Percentiles rank a stretch among this genome's conserved stretches.
Evolutionary conservation across 2,329 filamentous ascomycete genomes (phyloP).

Genomic region (Bisporella sp.): DNA sequence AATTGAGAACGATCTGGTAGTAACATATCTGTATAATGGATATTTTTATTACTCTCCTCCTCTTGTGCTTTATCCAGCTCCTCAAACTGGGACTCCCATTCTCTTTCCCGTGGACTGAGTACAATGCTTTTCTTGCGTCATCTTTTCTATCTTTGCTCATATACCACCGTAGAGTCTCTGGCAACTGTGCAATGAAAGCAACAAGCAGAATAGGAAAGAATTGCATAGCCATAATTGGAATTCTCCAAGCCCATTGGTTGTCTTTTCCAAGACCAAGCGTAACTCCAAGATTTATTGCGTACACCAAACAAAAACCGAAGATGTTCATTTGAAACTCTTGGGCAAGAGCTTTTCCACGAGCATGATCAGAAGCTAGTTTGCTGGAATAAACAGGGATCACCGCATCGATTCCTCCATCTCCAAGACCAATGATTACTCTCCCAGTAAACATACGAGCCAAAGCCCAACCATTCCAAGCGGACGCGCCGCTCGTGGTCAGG

Average conservation of each 20-base stretch:
- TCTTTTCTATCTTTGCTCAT: constrained; percentile 42
- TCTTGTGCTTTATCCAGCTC: neutral
- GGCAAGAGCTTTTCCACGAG: constrained; percentile 49
- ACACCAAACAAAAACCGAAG: constrained; percentile 53
- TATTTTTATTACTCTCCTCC: neutral
- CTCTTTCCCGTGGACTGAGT: constrained; percentile 42
- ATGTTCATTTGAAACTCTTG: constrained; percentile 61
- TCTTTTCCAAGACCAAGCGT: constrained; percentile 46
- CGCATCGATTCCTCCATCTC: constrained; percentile 53
- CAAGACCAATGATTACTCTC: constrained; percentile 44
- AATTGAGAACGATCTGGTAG: constrained; percentile 47
- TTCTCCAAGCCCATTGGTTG: constrained; percentile 55
- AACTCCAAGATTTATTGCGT: constrained; percentile 49
- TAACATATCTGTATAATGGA: constrained; percentile 52
- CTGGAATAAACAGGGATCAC: constrained; percentile 54
- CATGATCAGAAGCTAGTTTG: constrained; percentile 49
- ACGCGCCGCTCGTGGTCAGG: constrained; percentile 34
- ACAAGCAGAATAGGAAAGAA: constrained; percentile 48
- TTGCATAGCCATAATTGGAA: constrained; percentile 55
- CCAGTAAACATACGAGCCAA: constrained; percentile 29
- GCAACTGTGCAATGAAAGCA: constrained; percentile 43
- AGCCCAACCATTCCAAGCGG: constrained; percentile 40
- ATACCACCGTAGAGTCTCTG: constrained; percentile 52
- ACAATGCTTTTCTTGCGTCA: constrained; percentile 42
- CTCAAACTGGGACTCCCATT: constrained; percentile 37